Conservation (phyloP, 345 rosid genomes). For the Salix exigua region DNA sequence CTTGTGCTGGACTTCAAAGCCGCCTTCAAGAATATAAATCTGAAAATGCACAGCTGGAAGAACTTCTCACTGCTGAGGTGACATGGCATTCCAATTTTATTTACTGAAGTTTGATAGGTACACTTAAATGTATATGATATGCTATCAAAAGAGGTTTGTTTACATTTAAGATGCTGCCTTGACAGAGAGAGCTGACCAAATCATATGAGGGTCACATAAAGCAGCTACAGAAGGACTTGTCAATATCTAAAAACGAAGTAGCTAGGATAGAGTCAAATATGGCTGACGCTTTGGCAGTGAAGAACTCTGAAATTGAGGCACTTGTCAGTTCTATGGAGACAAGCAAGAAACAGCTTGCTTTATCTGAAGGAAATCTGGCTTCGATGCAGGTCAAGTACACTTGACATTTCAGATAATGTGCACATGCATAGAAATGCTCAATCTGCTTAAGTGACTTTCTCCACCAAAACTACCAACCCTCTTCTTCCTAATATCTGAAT, state of each 20-base stretch:
- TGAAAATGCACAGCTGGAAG: constrained; percentile 98
- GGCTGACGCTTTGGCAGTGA: constrained; percentile 85
- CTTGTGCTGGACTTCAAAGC: constrained; percentile 89
- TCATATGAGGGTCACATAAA: constrained; percentile 79
- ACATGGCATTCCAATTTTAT: constrained; percentile 4
- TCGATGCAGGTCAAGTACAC: constrained; percentile 66
- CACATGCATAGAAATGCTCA: neutral
- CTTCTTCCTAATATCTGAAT: neutral
- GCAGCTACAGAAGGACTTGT: constrained; percentile 81
- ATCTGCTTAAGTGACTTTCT: neutral
- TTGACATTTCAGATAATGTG: neutral
- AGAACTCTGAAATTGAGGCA: constrained; percentile 86
- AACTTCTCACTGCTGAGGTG: constrained; percentile 95
- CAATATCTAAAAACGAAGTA: constrained; percentile 68
- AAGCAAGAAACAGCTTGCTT: constrained; percentile 78
- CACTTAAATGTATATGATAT: neutral
- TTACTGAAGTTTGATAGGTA: constrained; percentile 15
- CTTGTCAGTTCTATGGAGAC: constrained; percentile 71
- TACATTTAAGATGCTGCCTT: constrained; percentile 22
- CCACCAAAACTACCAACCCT: neutral
- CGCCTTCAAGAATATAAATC: constrained; percentile 96
- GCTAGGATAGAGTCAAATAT: constrained; percentile 76
- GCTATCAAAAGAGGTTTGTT: constrained; percentile 11
- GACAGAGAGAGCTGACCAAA: constrained; percentile 89
- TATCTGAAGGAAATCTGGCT: constrained; percentile 82